These are phyloP conservation scores for Leishmania aethiopica DNA, from an alignment of 208 protist species.

Conservation along the genomic window DNA sequence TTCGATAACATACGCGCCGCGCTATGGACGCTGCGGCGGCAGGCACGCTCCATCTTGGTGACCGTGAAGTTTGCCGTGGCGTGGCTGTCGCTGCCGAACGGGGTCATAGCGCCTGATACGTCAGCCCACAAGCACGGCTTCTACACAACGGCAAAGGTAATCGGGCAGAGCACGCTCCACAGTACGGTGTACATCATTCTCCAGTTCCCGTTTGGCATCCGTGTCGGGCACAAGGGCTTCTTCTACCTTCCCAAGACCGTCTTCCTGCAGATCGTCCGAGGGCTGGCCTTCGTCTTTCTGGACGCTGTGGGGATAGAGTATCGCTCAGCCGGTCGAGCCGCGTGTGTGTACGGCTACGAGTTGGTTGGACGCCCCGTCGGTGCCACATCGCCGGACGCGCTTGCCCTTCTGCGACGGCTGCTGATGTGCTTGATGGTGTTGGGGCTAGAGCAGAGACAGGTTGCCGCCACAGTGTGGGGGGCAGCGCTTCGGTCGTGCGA, in stretches of 20 bases:
- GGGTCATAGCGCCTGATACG: constrained; percentile 52
- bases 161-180: constrained; percentile 61
- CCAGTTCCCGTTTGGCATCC: constrained; percentile 68
- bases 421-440: constrained; percentile 17
- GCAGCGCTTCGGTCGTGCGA: not conserved
- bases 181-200: constrained; percentile 76
- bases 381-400: not conserved
- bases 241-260: constrained; percentile 72
- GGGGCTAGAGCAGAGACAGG: not conserved
- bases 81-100: constrained; percentile 62
- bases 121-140: constrained; percentile 42
- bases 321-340: constrained; percentile 13
- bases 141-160: constrained; percentile 77
- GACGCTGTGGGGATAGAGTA: constrained; percentile 34
- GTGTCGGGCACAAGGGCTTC: constrained; percentile 51
- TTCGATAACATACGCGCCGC: constrained; percentile 81
- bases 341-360: constrained; percentile 14
- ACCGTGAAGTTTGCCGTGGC: constrained; percentile 59
- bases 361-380: constrained; percentile 21
- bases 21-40: constrained; percentile 75
- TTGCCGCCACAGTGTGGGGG: not conserved
- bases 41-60: constrained; percentile 63
- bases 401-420: constrained; percentile 14
- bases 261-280: constrained; percentile 48
- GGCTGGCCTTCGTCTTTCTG: constrained; percentile 64